These are phyloP conservation scores for Erodium maritimum DNA, from an alignment of 345 rosid species.

Conservation along the genomic window DNA sequence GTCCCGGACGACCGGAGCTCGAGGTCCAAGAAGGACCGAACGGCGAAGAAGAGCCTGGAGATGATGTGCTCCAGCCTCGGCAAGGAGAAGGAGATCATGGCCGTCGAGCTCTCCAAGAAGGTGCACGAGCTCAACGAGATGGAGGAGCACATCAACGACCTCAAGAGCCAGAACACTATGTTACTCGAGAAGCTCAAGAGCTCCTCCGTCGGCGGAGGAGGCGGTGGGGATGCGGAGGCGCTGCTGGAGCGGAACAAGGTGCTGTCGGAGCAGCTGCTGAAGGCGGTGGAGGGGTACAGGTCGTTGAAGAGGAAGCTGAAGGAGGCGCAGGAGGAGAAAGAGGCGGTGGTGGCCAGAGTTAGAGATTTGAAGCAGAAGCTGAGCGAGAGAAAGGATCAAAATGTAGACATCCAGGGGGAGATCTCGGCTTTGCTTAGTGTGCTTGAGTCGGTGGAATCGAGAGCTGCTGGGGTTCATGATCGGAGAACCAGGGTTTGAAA, in stretches of 20 bases:
- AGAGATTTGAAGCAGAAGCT: slow-evolving; percentile 22
- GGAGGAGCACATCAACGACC: slow-evolving; percentile 59
- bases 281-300: slow-evolving; percentile 52
- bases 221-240: slow-evolving; percentile 11
- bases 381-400: slow-evolving; percentile 6
- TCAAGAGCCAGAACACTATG: slow-evolving; percentile 45
- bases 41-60: slow-evolving; percentile 61
- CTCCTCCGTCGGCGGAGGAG: slow-evolving; percentile 14
- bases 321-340: slow-evolving; percentile 37
- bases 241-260: slow-evolving; percentile 50
- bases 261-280: slow-evolving; percentile 64
- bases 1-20: slow-evolving; percentile 23
- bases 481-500: no score
- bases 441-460: no score
- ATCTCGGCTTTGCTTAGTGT: not conserved
- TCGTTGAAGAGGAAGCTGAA: slow-evolving; percentile 50
- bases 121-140: slow-evolving; percentile 43
- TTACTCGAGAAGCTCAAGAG: slow-evolving; percentile 18
- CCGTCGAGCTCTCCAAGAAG: slow-evolving; percentile 46
- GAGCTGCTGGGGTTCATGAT: no score
- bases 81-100: slow-evolving; percentile 74
- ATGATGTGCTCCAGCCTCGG: slow-evolving; percentile 79
- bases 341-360: slow-evolving; percentile 20
- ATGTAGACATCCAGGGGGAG: slow-evolving; percentile 15
- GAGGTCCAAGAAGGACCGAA: slow-evolving; percentile 38